Evolutionary conservation across 1,284 basidiomycete species (phyloP), one percentile per base, ranked within the genome.

Genomic region (Xerocomus amazonicus): DNA sequence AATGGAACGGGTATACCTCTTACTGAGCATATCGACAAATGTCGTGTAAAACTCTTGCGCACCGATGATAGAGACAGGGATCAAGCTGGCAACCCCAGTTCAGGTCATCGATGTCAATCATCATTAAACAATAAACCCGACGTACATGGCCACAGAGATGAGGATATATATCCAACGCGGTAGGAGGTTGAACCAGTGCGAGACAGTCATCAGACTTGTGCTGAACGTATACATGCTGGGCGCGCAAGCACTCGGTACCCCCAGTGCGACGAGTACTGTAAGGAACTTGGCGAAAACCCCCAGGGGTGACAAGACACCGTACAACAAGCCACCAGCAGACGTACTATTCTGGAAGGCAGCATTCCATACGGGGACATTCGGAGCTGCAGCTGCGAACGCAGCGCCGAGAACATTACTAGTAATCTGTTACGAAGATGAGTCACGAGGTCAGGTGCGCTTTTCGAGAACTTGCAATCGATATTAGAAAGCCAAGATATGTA

Each of bases 221-320:
- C 85, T 84, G 57, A 84, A 87, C 4, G 83, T 83, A 62, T 91
- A 91, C 78, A 90, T 87, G 12, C 79, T 84, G 3, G 85, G 84
- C 9, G 84, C 87, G 57, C 83, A 75, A 9, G 77, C 73, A 41
- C 78, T 77, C 0, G 79, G 73, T 14, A 78, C 69, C 9, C 73
- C 76, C 48, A 79, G 57, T 8, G 75, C 70, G 26, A 77, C 65
- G 19, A 78, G 56, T 28, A 77, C 77, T 0, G 61, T 63, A 26
- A 66, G 61, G 59, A 85, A 78, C 58, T 75, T 73, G 13, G 83
- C 84, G 57, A 87, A 87, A 13, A 81, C 77, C 0, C 74, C 74
- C 2, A 68, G 58, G 6, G 77, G 75, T 0, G 65, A 59, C 8
- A 84, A 68, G 47, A 87, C 73, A 1, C 79, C 74, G 38, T 74